Evolutionary conservation across 1,284 basidiomycete species (phyloP), one percentile per base, ranked within the genome.

Genomic region (Pisolithus thermaeus): DNA sequence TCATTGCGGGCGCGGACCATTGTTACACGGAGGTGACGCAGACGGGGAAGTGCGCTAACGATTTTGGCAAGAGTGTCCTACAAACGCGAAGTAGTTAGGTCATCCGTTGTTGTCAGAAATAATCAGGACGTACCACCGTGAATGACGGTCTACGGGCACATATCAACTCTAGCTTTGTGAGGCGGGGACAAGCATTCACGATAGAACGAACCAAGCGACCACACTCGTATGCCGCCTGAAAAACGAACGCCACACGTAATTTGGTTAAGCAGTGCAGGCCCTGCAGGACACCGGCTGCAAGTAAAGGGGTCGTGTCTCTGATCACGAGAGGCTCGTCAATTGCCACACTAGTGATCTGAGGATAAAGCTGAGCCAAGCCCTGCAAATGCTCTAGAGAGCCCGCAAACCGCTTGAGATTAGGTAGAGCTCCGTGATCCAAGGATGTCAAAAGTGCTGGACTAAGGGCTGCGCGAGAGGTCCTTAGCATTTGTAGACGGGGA

Each of bases 211-310:
- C 71, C 48, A 87, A 69, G 56, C 80, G 80, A 32, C 79, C 81
- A 59, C 83, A 82, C 58, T 88, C 85, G 59, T 87, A 87, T 57
- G 81, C 80, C 4, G 83, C 83, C 58, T 87, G 81, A 45, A 87
- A 74, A 38, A 76, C 75, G 61, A 87, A 87, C 16, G 78, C 72
- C 46, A 87, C 76, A 50, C 75, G 79, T 51, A 88, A 70, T 36
- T 78, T 73, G 18, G 70, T 75, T 23, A 88, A 72, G 6, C 70
- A 70, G n/a, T 74, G 73, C 18, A 87, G 58, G 42, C 74, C 73
- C 53, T 76, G 71, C 23, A 88, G 72, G 27, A 83, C 70, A 37
- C 73, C 73, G 3, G 80, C 76, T 2, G 87, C 73, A 7, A 78
- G 71, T 28, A 83, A 70, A 1, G 81, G 78, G 6, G 83, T 81